Evolutionary conservation across 768 basidiomycete species (phyloP), one percentile per base, ranked within the genome.

Genomic region (Coprinellus aureogranulatus): DNA sequence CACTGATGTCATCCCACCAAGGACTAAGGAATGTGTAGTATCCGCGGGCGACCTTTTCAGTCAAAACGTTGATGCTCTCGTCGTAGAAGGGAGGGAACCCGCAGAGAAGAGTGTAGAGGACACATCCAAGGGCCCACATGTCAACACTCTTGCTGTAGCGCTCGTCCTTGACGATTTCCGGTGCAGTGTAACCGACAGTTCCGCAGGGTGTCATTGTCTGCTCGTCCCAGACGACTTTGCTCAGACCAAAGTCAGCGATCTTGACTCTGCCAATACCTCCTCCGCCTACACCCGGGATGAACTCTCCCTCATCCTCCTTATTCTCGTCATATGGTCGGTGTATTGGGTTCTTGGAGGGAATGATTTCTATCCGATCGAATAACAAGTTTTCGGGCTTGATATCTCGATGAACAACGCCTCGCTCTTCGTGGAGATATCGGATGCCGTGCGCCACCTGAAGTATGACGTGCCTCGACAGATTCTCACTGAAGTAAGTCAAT

Each of bases 101-200:
- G 65, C 97, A 98, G 20, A 99, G 86, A 2, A 98, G 80, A 2
- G 97, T 99, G 75, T 99, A 99, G 1, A 99, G 81, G n/a, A 99
- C 97, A 71, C 97, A 99, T 40, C 97, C 97, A 37, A 99, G 76
- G 2, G 97, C 97, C 97, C 97, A 99, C 97, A 98, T 98, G 69
- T 99, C 97, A 54, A 98, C 96, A 66, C 90, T 93, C 74, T 94
- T 95, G 70, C 86, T 90, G 70, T 96, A 96, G 27, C 94, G 83
- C 75, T 99, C 96, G 68, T 98, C 97, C 75, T 98, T 98, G 65
- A 99, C 97, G 60, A 99, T 99, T 75, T 99, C 97, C 4, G 97
- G 97, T 5, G 97, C 97, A 2, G 97, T 99, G 73, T 99, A 99
- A 22, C 97, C 97, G 30, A 99, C 96, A 2, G 97, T 99, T n/a